Evolutionary conservation across 805 yeast genomes (phyloP), one percentile per base, ranked within the genome.

Genomic region (Nakazawaea ishiwadae): DNA sequence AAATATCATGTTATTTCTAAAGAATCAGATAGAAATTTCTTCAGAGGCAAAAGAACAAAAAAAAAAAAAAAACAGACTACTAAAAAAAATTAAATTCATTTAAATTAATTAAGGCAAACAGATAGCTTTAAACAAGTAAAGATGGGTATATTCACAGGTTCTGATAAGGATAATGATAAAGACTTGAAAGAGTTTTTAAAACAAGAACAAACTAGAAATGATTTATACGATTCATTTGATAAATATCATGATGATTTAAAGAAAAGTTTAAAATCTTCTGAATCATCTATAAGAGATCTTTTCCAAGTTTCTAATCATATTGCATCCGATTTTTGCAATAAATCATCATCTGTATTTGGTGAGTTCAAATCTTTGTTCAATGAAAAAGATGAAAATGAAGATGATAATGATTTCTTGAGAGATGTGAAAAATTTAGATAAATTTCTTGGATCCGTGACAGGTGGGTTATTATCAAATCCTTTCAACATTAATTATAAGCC

Each of bases 401-500:
- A 32, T 32, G 40, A 40, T 21, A 42, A 42, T 18, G 32, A 15
- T 16, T 37, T 33, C 16, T 37, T 42, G 29, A 14, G 15, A 12
- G 42, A 37, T 33, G 36, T 42, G 15, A 37, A 37, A 34, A 42
- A 36, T 3, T 36, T 41, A 10, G 44, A 36, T n/a, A 35, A 26
- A 10, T 40, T 40, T 23, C 18, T 36, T 15, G 38, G 14, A 21
- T 15, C 21, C n/a, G 27, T 37, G 15, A 28, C 39, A 15, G 39
- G 39, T 16, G 43, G 42, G 8, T 19, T 37, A 17, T 16, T 33
- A 5, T 26, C 40, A 3, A 44, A 41, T 14, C 42, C 45, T 12
- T 41, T 44, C 30, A 41, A 31, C 16, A 37, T 37, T 20, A 36
- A 31, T 31, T 35, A 35, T 23, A 32, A 24, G 16, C 55, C 33